Base-by-base conservation (phyloP, 192 early-diverging fungal species). In the Coemansia sp. region DNA sequence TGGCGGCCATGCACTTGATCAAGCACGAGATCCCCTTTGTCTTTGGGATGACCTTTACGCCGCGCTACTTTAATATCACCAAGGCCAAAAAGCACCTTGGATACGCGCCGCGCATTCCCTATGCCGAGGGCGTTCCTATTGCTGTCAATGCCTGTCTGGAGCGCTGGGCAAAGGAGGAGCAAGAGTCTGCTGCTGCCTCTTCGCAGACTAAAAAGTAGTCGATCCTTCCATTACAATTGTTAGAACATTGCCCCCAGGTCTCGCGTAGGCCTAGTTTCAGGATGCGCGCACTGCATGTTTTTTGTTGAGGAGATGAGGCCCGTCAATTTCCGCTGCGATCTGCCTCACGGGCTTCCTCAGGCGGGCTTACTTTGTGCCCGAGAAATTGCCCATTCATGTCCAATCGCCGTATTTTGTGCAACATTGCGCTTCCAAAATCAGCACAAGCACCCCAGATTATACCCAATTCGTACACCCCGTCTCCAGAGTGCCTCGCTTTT, bases 41-140 rank as follows among this genome's bases (percentile, higher is more conserved):
- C 39, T 87, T 98, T 38, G 90, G 89, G 60, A 85, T 93, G 59
- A 85, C 90, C 34, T 83, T 89, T 35, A 89, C 79, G 31, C 91
- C 91, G 59, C 88, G 95, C 43, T 95, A 92, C 77, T 93, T 93
- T 72, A 91, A 94, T 75, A 94, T 94, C 68, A 75, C 72, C 41
- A 95, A 95, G 82, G 95, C 96, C 41, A 91, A 87, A 70, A 86
- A 76, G 60, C 34, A 78, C 14, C 71, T 92, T 34, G 89, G 88
- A 2, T 92, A 92, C 76, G 75, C 72, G 62, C 88, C 90, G 8
- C 70, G 83, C 23, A 72, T 88, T 0, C 52, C 72, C 0, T 65
- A 86, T 38, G 81, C 81, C 55, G 86, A 92, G 74, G 90, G 84
- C 14, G 68, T 77, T 2, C 72, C 72, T 23, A 72, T 78, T 57